Evolutionary conservation across 306 rosid species (phyloP).

Genomic region (Dryas alaskensis): DNA sequence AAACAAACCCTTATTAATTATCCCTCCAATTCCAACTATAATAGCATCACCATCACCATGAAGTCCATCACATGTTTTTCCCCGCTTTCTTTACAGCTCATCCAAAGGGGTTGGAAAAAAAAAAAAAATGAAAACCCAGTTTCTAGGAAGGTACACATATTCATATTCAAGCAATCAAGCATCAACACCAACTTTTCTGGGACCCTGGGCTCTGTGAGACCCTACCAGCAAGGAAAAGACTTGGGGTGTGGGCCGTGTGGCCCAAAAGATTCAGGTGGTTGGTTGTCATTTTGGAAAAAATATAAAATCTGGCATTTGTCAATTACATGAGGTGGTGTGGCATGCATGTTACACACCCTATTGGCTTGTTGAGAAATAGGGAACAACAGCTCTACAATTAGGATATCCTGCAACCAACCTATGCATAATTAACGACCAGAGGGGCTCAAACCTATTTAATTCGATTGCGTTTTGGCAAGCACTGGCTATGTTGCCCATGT

Average conservation of each 20-base stretch:
- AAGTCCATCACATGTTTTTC: slow-evolving; percentile 9
- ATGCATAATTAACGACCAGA: slow-evolving; percentile 4
- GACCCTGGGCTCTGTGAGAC: not conserved
- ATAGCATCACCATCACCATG: not conserved
- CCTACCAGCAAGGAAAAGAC: slow-evolving; percentile 4
- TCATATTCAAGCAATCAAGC: not conserved
- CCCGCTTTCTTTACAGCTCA: slow-evolving; percentile 16
- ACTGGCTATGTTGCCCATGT: slow-evolving; percentile 6
- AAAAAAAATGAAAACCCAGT: not conserved
- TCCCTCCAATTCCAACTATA: not conserved
- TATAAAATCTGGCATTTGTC: not conserved
- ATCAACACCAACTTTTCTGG: not conserved
- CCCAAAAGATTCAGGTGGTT: slow-evolving; percentile 17
- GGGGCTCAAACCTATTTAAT: slow-evolving; percentile 12
- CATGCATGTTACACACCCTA: slow-evolving; percentile 9
- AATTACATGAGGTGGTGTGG: not conserved
- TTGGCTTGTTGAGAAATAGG: slow-evolving; percentile 17
- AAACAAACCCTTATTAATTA: not conserved
- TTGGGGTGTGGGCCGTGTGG: slow-evolving; percentile 1
- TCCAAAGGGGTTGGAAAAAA: not conserved
- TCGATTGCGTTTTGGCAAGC: not conserved
- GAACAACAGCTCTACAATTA: slow-evolving; percentile 11
- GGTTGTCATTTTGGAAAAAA: slow-evolving; percentile 3
- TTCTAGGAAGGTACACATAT: slow-evolving; percentile 3
- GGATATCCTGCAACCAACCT: slow-evolving; percentile 8